Base-by-base conservation (phyloP, 441 rosid species). In the Corymbia citriodora region DNA sequence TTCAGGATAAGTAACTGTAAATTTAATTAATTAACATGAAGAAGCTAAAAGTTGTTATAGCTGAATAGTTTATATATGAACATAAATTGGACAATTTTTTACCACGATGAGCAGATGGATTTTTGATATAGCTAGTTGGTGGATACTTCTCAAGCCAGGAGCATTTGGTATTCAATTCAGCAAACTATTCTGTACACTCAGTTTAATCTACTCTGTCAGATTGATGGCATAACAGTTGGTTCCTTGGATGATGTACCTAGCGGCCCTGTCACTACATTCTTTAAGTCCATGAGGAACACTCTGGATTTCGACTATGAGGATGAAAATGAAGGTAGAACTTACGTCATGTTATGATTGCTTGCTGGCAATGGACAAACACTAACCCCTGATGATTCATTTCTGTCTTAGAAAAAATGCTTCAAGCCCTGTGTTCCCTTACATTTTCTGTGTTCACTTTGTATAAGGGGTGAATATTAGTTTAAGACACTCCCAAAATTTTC, bases 251-350 rank as follows among this genome's bases (percentile, higher is more conserved):
- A 98, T 93, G 88, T 96, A 89, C 97, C 99, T 36, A 92, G 95
- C 90, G 95, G 90, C 74, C 94, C 97, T 88, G 93, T 96, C 90
- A 68, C 95, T 90, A 92, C 95, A 90, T 98, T 98, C 95, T 98
- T 98, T 93, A 95, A 96, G 94, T 96, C 99, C 87, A 90, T 98
- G 85, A 95, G 96, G 96, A 95, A 95, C 90, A 94, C 99, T 88
- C 92, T 98, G 92, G 99, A 98, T 95, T 98, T 98, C 93, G 99
- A 98, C 94, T 98, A 96, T 93, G 99, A 96, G 90, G 99, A 96
- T 93, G 98, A 95, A 61, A 95, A 96, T 90, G 99, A 96, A 96
- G 99, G 99, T 98, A 90, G 93, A 93, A 92, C 79, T 87, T 36
- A 61, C 1, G 8, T 25, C 85, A 74, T 74, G 85, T 74, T 74